Conservation (phyloP, 768 basidiomycete species). For the Serendipita vermifera region DNA sequence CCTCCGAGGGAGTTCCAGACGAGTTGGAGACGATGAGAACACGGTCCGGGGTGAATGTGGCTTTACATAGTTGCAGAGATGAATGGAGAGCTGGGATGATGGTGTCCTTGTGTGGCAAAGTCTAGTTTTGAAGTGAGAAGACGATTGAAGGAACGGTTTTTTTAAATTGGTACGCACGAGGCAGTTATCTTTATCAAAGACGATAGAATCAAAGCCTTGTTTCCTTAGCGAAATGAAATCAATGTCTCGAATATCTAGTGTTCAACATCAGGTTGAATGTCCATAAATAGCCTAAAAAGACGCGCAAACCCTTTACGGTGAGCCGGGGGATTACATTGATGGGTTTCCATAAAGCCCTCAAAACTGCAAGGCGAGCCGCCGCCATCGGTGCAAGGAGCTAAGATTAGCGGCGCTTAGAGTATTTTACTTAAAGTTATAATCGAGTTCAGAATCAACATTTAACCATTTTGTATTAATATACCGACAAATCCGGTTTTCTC, state of each 20-base stretch:
- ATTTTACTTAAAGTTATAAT: no score
- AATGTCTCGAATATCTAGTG: conserved; percentile 68
- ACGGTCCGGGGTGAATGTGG: conserved; percentile 59
- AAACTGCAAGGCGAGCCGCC: not conserved
- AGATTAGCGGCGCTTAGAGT: not conserved
- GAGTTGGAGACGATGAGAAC: conserved; percentile 92
- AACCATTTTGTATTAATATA: no score
- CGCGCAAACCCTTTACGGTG: not conserved
- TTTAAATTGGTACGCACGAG: conserved; percentile 45
- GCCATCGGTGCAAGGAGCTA: not conserved
- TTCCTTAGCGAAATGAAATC: conserved; percentile 58
- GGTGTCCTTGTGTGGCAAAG: conserved; percentile 60
- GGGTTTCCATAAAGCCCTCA: not conserved
- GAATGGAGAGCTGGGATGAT: conserved; percentile 42
- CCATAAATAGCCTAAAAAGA: not conserved
- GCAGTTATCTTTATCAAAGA: conserved; percentile 98
- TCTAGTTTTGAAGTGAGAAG: conserved; percentile 33
- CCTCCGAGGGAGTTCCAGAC: conserved; percentile 60
- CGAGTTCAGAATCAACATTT: no score
- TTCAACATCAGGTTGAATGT: not conserved
- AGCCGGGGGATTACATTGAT: not conserved
- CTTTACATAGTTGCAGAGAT: not conserved
- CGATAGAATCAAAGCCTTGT: conserved; percentile 75
- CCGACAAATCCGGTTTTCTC: no score
- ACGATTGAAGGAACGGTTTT: not conserved